Conservation (phyloP, 176 grass and related monocot species). For the Carex myosuroides region DNA sequence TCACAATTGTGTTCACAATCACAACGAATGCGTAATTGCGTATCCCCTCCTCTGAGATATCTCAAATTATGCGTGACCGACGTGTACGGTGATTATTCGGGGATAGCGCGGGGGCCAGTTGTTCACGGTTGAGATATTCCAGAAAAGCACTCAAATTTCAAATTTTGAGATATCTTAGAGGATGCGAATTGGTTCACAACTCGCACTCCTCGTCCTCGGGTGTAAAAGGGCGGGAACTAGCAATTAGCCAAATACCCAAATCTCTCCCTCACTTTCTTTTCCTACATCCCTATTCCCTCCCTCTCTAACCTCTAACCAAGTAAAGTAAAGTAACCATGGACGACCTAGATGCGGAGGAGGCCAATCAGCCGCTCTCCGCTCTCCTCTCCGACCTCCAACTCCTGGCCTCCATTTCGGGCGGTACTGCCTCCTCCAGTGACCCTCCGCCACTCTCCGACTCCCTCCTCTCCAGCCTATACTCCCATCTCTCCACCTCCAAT, state of each 20-base stretch:
- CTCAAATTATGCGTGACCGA: too few relatives aligned
- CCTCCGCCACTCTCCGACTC: slow-evolving; percentile 2
- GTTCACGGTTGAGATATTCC: too few relatives aligned
- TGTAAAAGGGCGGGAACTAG: slow-evolving; percentile 2
- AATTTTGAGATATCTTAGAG: too few relatives aligned
- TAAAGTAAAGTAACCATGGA: not conserved
- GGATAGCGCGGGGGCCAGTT: too few relatives aligned
- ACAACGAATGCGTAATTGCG: too few relatives aligned
- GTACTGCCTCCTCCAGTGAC: not conserved
- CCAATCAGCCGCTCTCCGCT: not conserved
- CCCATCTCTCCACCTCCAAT: not conserved
- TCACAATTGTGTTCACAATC: too few relatives aligned
- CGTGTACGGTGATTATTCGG: too few relatives aligned
- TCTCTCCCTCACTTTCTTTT: not conserved
- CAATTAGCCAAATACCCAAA: not conserved
- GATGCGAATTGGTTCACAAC: too few relatives aligned
- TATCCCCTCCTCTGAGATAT: too few relatives aligned
- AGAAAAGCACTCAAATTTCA: too few relatives aligned
- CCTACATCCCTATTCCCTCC: not conserved
- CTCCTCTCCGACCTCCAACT: slow-evolving; percentile 21
- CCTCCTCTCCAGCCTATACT: not conserved
- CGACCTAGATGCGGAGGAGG: not conserved
- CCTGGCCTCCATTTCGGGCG: slow-evolving; percentile 15
- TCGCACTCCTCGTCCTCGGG: too few relatives aligned
- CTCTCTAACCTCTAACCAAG: not conserved